These are phyloP conservation scores for Russula foetens DNA, from an alignment of 768 basidiomycete species.

Conservation along the genomic window DNA sequence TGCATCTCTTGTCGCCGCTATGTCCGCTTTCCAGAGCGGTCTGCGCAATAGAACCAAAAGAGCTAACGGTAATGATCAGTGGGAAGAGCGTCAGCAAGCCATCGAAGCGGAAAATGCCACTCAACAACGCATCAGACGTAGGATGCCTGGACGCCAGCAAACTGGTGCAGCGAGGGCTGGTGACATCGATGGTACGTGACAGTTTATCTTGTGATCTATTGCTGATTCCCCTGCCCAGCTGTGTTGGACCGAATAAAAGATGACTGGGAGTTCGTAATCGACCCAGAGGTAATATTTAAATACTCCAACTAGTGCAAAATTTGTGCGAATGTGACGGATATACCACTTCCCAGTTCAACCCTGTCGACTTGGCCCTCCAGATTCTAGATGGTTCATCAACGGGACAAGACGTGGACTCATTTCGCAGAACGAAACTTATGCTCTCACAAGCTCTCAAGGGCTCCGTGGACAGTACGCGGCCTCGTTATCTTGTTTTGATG, in stretches of 20 bases:
- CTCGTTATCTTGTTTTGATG: slow-evolving; percentile 13
- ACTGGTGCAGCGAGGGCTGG: slow-evolving; percentile 55
- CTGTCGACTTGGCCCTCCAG: slow-evolving; percentile 86
- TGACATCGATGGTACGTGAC: slow-evolving; percentile 68
- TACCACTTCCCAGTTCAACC: slow-evolving; percentile 63
- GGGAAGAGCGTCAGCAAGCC: slow-evolving; percentile 54
- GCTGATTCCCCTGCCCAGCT: slow-evolving; percentile 35
- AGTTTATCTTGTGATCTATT: neutral
- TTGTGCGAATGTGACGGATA: slow-evolving; percentile 7
- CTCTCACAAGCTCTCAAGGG: slow-evolving; percentile 76
- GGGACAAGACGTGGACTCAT: slow-evolving; percentile 71
- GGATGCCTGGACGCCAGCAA: slow-evolving; percentile 47
- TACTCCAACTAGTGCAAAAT: neutral
- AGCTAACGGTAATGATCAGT: slow-evolving; percentile 45
- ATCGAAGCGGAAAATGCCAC: slow-evolving; percentile 54
- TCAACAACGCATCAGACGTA: slow-evolving; percentile 63
- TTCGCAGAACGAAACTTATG: slow-evolving; percentile 66
- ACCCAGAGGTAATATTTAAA: slow-evolving; percentile 55
- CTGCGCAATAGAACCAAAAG: slow-evolving; percentile 48
- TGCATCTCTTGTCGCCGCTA: slow-evolving; percentile 33
- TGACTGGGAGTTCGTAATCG: slow-evolving; percentile 84
- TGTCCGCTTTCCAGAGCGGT: slow-evolving; percentile 66
- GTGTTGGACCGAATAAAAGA: slow-evolving; percentile 80
- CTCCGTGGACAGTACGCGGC: slow-evolving; percentile 71
- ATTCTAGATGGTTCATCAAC: slow-evolving; percentile 69